These are phyloP conservation scores for Paragyromitra xinjiangensis DNA, from an alignment of 495 filamentous ascomycete genomes.

Conservation along the genomic window DNA sequence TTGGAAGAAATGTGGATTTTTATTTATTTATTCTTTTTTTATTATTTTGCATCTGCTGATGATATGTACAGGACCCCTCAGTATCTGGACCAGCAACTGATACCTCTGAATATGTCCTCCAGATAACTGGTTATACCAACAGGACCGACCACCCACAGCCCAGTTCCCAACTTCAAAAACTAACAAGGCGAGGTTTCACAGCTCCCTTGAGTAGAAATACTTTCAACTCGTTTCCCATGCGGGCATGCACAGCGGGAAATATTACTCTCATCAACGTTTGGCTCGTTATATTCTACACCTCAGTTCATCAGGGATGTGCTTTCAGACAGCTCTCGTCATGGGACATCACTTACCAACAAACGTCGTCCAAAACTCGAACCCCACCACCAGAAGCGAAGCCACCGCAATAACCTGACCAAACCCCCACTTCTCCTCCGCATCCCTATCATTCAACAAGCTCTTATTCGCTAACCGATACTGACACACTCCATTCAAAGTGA, in stretches of 20 bases:
- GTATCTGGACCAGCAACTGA: neutral
- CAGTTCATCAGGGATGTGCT: neutral
- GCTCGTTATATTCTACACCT: constrained; percentile 21
- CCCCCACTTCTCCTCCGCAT: constrained; percentile 47
- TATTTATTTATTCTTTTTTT: neutral
- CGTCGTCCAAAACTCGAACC: constrained; percentile 48
- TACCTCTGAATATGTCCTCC: neutral
- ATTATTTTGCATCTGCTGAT: neutral
- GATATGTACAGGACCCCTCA: neutral
- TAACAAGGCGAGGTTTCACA: constrained; percentile 8
- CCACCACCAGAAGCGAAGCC: constrained; percentile 35
- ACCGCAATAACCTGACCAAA: constrained; percentile 52
- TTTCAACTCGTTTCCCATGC: constrained; percentile 36
- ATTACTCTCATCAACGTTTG: constrained; percentile 9
- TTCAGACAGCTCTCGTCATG: neutral
- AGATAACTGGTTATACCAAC: neutral
- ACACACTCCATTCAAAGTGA: constrained; percentile 26
- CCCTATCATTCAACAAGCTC: constrained; percentile 18
- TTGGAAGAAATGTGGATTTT: neutral
- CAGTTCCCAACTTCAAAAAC: neutral
- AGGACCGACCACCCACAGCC: neutral
- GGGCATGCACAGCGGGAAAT: constrained; percentile 21
- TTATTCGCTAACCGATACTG: constrained; percentile 35
- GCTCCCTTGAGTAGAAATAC: constrained; percentile 14
- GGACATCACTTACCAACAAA: constrained; percentile 30